phyloP scores from a whole-genome alignment of 768 basidiomycete genomes.

The Amanita molliuscula region DNA sequence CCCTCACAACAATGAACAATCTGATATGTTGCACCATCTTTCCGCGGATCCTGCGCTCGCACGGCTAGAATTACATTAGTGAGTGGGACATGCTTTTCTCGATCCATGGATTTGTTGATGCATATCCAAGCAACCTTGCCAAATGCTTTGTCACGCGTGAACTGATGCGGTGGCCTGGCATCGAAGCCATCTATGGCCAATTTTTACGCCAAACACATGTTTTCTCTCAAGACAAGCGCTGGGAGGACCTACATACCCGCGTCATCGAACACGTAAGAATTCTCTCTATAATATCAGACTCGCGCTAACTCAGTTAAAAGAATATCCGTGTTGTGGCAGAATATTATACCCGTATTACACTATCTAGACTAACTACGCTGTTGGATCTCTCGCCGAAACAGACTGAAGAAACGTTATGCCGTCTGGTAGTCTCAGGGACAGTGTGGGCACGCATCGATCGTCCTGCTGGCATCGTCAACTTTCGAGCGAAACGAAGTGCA shows the following conservation, averaged over 20 bases:
- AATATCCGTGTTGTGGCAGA: conserved; percentile 91
- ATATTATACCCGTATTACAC: conserved; percentile 91
- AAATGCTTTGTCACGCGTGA: conserved; percentile 92
- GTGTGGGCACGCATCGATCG: conserved; percentile 94
- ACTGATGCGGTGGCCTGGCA: conserved; percentile 95
- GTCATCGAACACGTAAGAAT: conserved; percentile 89
- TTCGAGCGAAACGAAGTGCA: conserved; percentile 70
- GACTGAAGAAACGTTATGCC: conserved; percentile 83
- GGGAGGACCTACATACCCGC: conserved; percentile 92
- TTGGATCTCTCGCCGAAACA: conserved; percentile 75
- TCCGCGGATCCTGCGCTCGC: conserved; percentile 67
- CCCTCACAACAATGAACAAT: conserved; percentile 94
- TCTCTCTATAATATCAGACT: background rate
- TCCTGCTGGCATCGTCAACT: conserved; percentile 81
- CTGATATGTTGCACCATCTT: conserved; percentile 89
- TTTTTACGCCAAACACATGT: conserved; percentile 74
- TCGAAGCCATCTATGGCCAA: conserved; percentile 79
- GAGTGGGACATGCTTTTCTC: conserved; percentile 13
- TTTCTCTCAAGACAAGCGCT: conserved; percentile 69
- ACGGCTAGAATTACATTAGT: conserved; percentile 84
- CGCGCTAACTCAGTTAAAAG: conserved; percentile 27
- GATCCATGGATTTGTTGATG: conserved; percentile 9
- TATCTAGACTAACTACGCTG: conserved; percentile 72
- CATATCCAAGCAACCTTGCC: conserved; percentile 65
- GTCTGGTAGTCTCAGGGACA: conserved; percentile 84